These are phyloP conservation scores for Porcisia hertigi DNA, from an alignment of 208 protist species.

Conservation along the genomic window DNA sequence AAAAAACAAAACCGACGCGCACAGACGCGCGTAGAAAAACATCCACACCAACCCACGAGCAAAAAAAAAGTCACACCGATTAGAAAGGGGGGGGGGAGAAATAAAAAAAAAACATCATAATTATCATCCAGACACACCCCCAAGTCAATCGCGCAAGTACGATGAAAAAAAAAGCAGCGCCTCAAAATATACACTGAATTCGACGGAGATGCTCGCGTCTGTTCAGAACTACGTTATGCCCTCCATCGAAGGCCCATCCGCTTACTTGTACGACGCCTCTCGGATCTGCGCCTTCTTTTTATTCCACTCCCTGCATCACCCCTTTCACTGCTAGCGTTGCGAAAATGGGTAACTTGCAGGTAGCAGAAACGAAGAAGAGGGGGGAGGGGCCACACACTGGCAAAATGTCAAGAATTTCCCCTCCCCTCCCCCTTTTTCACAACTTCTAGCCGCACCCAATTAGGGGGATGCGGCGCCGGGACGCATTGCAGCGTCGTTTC, in stretches of 20 bases:
- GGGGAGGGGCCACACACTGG: background rate
- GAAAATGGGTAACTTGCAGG: background rate
- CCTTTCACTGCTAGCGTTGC: background rate
- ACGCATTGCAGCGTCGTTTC: background rate
- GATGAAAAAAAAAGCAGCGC: background rate
- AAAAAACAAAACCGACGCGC: background rate
- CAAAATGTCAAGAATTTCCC: too few species aligned
- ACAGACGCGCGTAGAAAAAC: conserved; percentile 5
- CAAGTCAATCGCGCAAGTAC: too few species aligned
- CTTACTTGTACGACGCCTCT: background rate
- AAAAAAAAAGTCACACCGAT: too few species aligned
- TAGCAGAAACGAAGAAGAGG: background rate
- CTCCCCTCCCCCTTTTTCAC: background rate
- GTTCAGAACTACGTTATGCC: background rate
- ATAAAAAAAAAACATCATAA: background rate
- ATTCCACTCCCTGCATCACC: background rate
- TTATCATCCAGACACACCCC: background rate
- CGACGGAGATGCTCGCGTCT: background rate
- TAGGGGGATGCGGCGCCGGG: background rate
- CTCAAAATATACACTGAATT: background rate
- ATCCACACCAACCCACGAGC: background rate
- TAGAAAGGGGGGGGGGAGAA: background rate
- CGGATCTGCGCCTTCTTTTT: background rate
- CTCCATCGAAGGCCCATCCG: background rate
- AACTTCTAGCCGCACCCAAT: background rate